Evolutionary conservation across 2,329 filamentous ascomycete species (phyloP), one percentile per base, ranked within the genome.

Genomic region (Trichoderma sp.): DNA sequence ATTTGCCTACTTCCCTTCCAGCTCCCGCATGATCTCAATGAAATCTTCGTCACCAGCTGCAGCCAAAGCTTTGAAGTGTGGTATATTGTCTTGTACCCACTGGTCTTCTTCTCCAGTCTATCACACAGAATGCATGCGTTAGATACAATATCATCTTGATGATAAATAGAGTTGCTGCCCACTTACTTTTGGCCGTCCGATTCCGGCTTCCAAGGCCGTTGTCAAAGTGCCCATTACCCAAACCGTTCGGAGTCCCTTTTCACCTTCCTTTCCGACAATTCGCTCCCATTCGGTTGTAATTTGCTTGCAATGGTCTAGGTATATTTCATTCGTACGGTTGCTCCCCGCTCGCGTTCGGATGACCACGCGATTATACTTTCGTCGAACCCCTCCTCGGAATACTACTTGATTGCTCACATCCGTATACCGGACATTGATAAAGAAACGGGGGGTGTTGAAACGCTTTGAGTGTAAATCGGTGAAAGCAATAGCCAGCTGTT

Each of bases 351-450:
- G 66, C 6, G 66, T 68, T 32, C 66, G 58, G 32, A 68, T 59
- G 34, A 68, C 49, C 16, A 55, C 26, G 10, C 66, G 66, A 32
- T 68, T 68, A 43, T 68, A 68, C 26, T 34, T 63, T 51, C 66
- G 18, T n/a, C 21, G 58, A 4, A 68, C 24, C 3, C 66, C 66
- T 8, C 66, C 66, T 14, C 66, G 66, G 30, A 68, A 68, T 21
- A 68, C 66, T 5, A 68, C 58, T 32, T 68, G 66, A 8, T 21
- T 21, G n/a, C 34, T 55, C 11, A 43, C 66, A 56, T 68, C 58
- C 11, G 58, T 68, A 37, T 54, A 68, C 13, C 66, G 66, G 24
- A 68, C 58, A 18, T 68, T 68, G 32, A 68, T 49, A n/a, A 68
- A 68, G 24, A 39, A 68, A 5, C 43, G 52, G 3, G 56, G 66